Percentiles rank a stretch among this genome's conserved stretches.
phyloP scores from a whole-genome alignment of 495 filamentous ascomycete species.

The Bacidia rubella region DNA sequence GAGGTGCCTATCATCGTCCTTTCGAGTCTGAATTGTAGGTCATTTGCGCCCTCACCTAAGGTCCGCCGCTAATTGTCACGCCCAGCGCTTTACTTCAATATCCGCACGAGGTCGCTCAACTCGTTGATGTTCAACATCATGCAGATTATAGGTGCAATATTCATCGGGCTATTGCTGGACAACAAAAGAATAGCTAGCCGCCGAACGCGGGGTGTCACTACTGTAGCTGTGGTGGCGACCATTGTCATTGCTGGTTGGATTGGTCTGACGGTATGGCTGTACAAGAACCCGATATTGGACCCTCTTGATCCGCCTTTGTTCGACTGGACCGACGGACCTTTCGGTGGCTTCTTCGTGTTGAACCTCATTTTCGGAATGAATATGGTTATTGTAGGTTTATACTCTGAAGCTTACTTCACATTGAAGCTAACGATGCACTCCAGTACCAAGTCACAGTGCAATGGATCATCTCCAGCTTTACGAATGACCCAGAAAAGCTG shows the following conservation, averaged over 20 bases:
- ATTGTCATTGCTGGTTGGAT: constrained; percentile 9
- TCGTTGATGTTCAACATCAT: constrained; percentile 71
- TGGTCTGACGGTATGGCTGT: constrained; percentile 9
- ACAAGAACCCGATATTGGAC: constrained; percentile 8
- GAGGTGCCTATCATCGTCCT: constrained; percentile 25
- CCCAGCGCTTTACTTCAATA: constrained; percentile 49
- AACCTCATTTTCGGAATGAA: constrained; percentile 12
- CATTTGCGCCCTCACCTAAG: neutral
- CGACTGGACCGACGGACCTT: constrained; percentile 8
- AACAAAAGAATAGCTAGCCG: constrained; percentile 11
- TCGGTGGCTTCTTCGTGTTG: constrained; percentile 11
- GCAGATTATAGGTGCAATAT: constrained; percentile 72
- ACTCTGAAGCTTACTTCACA: neutral
- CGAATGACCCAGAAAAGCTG: constrained; percentile 8
- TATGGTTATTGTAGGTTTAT: constrained; percentile 7
- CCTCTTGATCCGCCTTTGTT: constrained; percentile 8
- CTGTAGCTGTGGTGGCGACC: neutral
- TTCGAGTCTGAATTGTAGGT: constrained; percentile 9
- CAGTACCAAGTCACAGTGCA: constrained; percentile 11
- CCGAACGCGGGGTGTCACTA: constrained; percentile 5
- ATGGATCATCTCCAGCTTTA: constrained; percentile 10
- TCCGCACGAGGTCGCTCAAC: constrained; percentile 71
- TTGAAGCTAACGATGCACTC: neutral
- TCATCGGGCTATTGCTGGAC: constrained; percentile 68
- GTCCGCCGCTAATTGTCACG: neutral